Percentiles rank a stretch among this genome's conserved stretches.
Evolutionary conservation across 257 asterid genomes (phyloP).

Genomic region (Echium plantagineum): DNA sequence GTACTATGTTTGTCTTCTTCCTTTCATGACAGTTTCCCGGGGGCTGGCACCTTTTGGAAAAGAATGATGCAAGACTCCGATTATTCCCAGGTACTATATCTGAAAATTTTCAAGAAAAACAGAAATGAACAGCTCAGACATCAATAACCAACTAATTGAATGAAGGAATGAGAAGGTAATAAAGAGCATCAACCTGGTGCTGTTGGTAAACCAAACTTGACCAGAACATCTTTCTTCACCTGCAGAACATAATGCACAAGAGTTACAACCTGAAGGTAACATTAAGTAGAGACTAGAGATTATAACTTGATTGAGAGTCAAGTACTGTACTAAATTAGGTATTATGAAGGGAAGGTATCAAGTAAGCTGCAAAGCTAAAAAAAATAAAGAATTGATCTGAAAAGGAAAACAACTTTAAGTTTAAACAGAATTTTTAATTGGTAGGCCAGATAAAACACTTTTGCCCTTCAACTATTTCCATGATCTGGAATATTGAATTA

Average conservation of each 20-base stretch:
- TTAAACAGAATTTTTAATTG: too few relatives aligned
- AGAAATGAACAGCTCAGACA: background rate
- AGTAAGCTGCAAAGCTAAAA: background rate
- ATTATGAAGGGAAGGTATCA: background rate
- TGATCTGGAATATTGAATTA: background rate
- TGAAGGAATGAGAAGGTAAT: background rate
- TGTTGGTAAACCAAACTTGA: constrained; percentile 43
- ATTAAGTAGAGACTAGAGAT: background rate
- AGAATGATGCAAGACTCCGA: constrained; percentile 45
- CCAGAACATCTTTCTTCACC: constrained; percentile 70
- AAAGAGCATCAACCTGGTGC: constrained; percentile 47
- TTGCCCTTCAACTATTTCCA: background rate
- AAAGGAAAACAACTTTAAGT: too few relatives aligned
- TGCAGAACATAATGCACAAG: constrained; percentile 14
- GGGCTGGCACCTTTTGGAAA: constrained; percentile 61
- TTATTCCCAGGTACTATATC: constrained; percentile 30
- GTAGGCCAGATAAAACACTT: too few relatives aligned
- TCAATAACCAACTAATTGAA: background rate
- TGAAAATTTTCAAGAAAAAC: constrained; percentile 18
- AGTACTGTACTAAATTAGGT: background rate
- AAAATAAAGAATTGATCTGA: too few relatives aligned
- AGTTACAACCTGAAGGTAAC: too few relatives aligned
- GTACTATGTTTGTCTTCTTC: too few relatives aligned
- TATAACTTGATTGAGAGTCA: background rate
- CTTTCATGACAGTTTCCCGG: too few relatives aligned